A percentile compares a stretch with the other conserved stretches of the same genome.
Conservation (phyloP, 345 rosid species). For the Combretum micranthum region DNA sequence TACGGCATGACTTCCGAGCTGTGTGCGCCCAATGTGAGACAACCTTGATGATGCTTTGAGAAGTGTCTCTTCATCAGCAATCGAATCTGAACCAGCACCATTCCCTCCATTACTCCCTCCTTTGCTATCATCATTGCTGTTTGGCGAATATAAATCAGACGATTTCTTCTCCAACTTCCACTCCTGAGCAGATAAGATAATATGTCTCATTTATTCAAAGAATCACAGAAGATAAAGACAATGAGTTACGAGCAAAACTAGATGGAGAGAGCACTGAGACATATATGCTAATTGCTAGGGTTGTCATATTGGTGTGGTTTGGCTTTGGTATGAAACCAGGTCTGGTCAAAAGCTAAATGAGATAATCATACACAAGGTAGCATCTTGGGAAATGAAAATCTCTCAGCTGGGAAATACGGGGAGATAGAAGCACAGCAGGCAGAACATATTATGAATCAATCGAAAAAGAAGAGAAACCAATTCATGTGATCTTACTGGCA, state of each 20-base stretch:
- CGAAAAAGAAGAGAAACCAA: background rate
- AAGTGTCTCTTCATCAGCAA: constrained; percentile 76
- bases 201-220: background rate
- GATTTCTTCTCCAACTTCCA: constrained; percentile 95
- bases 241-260: too few species aligned
- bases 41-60: constrained; percentile 62
- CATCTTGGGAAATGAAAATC: background rate
- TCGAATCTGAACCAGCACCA: constrained; percentile 27
- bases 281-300: too few species aligned
- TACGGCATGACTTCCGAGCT: constrained; percentile 48
- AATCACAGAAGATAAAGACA: background rate
- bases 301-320: too few species aligned
- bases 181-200: constrained; percentile 38
- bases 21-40: constrained; percentile 78
- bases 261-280: too few species aligned
- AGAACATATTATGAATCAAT: background rate
- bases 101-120: constrained; percentile 27
- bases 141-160: constrained; percentile 60
- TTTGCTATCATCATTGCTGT: constrained; percentile 26
- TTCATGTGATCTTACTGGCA: too few species aligned
- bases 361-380: too few species aligned
- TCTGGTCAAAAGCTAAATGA: too few species aligned
- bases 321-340: too few species aligned
- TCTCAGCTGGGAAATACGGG: background rate
- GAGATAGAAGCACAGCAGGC: background rate